A percentile compares a stretch with the other conserved stretches of the same genome.
Evolutionary conservation across 2,329 filamentous ascomycete genomes (phyloP).

Genomic region (Cryoendolithus antarcticus): DNA sequence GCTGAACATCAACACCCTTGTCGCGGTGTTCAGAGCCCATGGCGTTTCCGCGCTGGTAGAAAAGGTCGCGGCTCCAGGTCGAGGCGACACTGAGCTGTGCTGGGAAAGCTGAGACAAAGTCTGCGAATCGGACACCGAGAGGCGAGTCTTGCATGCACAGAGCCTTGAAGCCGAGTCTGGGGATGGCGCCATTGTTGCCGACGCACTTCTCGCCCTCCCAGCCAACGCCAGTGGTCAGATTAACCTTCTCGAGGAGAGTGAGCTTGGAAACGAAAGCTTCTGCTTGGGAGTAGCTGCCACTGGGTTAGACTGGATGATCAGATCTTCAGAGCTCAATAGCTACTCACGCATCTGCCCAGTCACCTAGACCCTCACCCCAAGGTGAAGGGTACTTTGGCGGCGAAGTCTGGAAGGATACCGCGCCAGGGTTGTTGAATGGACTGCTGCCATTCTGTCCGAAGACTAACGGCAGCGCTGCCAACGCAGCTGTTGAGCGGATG

Average conservation of each 20-base stretch:
- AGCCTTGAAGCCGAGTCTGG: slow-evolving; percentile 55
- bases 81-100: slow-evolving; percentile 68
- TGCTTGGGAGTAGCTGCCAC: slow-evolving; percentile 50
- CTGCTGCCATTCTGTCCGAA: slow-evolving; percentile 18
- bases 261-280: slow-evolving; percentile 69
- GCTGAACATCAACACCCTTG: slow-evolving; percentile 63
- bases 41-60: slow-evolving; percentile 54
- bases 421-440: slow-evolving; percentile 16
- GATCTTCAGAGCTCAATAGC: too few relatives aligned
- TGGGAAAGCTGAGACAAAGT: slow-evolving; percentile 72
- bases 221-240: slow-evolving; percentile 80
- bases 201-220: slow-evolving; percentile 64
- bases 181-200: slow-evolving; percentile 59
- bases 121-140: slow-evolving; percentile 62
- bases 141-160: slow-evolving; percentile 85
- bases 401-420: slow-evolving; percentile 28
- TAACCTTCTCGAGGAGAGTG: slow-evolving; percentile 82
- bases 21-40: slow-evolving; percentile 65
- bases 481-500: slow-evolving; percentile 11
- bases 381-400: slow-evolving; percentile 73
- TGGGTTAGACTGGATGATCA: too few relatives aligned
- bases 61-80: slow-evolving; percentile 65
- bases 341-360: slow-evolving; percentile 54
- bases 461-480: slow-evolving; percentile 19
- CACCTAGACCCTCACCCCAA: slow-evolving; percentile 64